phyloP scores from a whole-genome alignment of 2,329 filamentous ascomycete species.

The Emergomyces orientalis region DNA sequence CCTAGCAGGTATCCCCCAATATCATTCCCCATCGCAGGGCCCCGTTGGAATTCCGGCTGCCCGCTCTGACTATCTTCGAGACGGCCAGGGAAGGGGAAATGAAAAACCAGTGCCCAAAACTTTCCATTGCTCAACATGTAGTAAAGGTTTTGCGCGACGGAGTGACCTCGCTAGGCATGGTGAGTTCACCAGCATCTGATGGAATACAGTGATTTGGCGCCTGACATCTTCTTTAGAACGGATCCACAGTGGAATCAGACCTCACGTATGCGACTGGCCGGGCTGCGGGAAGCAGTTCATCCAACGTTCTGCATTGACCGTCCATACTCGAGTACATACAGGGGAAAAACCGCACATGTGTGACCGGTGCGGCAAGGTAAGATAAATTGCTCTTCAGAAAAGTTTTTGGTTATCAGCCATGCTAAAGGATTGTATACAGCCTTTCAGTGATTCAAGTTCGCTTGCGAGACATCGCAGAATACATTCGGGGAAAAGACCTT shows the following conservation, averaged over 20 bases:
- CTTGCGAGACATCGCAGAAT: slow-evolving; percentile 88
- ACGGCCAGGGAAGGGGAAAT: slow-evolving; percentile 37
- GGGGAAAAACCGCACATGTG: slow-evolving; percentile 98
- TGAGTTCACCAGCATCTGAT: slow-evolving; percentile 40
- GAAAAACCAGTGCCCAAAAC: slow-evolving; percentile 54
- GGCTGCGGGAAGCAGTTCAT: slow-evolving; percentile 95
- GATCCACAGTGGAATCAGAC: slow-evolving; percentile 84
- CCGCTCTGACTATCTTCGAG: slow-evolving; percentile 46
- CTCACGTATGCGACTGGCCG: slow-evolving; percentile 84
- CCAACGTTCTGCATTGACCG: slow-evolving; percentile 87
- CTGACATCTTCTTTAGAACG: slow-evolving; percentile 53
- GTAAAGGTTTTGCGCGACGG: slow-evolving; percentile 82
- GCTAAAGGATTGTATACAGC: slow-evolving; percentile 43
- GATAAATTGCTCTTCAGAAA: slow-evolving; percentile 18
- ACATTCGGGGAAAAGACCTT: slow-evolving; percentile 89
- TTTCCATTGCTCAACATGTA: slow-evolving; percentile 81
- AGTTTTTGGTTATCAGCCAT: neutral
- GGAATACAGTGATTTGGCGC: neutral
- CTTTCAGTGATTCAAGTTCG: slow-evolving; percentile 93
- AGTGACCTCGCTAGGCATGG: slow-evolving; percentile 93
- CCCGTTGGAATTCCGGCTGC: slow-evolving; percentile 46
- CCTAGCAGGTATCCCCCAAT: slow-evolving; percentile 45
- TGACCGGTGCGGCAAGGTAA: slow-evolving; percentile 89
- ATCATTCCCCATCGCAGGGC: slow-evolving; percentile 45
- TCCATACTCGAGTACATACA: slow-evolving; percentile 90